A percentile compares a stretch with the other conserved stretches of the same genome.
phyloP scores from a whole-genome alignment of 768 basidiomycete genomes.

The Tulasnella sp. region DNA sequence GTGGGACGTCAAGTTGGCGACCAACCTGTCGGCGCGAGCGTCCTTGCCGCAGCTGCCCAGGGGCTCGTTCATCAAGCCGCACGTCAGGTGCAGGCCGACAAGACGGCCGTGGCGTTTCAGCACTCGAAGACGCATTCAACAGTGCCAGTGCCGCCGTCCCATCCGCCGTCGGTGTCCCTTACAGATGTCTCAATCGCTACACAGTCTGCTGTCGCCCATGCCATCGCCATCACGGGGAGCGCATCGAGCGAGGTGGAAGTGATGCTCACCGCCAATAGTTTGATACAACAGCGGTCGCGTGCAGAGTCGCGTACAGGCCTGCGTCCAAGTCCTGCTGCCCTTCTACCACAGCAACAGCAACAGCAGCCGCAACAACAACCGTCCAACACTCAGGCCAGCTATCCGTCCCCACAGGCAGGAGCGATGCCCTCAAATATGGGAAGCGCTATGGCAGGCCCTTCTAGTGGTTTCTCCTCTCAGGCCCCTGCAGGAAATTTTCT shows the following conservation, averaged over 20 bases:
- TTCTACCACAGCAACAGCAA: too few species aligned
- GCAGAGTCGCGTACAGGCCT: not conserved
- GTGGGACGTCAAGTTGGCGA: slow-evolving; percentile 36
- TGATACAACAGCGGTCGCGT: slow-evolving; percentile 32
- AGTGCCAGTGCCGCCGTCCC: slow-evolving; percentile 16
- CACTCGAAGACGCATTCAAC: slow-evolving; percentile 33
- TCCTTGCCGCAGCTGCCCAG: slow-evolving; percentile 65
- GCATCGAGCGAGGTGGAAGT: slow-evolving; percentile 71
- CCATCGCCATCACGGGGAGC: slow-evolving; percentile 64
- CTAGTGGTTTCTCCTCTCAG: too few species aligned
- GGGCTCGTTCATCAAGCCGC: slow-evolving; percentile 73
- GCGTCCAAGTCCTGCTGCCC: too few species aligned
- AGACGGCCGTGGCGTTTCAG: slow-evolving; percentile 29
- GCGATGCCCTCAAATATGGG: too few species aligned
- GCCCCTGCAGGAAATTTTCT: too few species aligned
- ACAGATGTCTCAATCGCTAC: slow-evolving; percentile 50
- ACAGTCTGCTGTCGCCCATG: slow-evolving; percentile 70
- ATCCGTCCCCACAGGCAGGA: too few species aligned
- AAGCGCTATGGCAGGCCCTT: too few species aligned
- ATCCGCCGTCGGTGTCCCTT: slow-evolving; percentile 32
- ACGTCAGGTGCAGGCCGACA: slow-evolving; percentile 44
- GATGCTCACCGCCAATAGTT: slow-evolving; percentile 53
- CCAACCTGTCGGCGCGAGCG: slow-evolving; percentile 22
- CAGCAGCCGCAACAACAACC: too few species aligned
- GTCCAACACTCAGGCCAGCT: too few species aligned